phyloP scores from a whole-genome alignment of 176 grass and related monocot genomes.

The Tuctoria greenei region DNA sequence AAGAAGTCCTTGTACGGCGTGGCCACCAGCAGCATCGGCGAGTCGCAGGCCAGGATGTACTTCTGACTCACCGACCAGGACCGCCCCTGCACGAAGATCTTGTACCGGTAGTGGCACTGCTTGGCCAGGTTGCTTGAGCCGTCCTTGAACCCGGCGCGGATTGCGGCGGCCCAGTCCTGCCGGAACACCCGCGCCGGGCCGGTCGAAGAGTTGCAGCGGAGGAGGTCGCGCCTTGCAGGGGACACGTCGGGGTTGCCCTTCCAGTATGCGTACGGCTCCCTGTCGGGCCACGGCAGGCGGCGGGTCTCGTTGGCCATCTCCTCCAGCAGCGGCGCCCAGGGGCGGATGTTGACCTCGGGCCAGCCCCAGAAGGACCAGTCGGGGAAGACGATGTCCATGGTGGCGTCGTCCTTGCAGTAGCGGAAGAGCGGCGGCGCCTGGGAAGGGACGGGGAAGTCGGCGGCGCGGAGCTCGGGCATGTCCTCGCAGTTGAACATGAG shows the following conservation, averaged over 20 bases:
- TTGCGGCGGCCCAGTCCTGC: slow-evolving; percentile 59
- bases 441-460: neutral
- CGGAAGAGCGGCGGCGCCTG: slow-evolving; percentile 69
- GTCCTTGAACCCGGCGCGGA: slow-evolving; percentile 40
- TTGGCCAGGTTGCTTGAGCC: slow-evolving; percentile 56
- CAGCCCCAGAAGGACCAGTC: slow-evolving; percentile 99
- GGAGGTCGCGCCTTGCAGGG: slow-evolving; percentile 36
- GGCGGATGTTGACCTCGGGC: slow-evolving; percentile 67
- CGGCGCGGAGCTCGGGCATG: slow-evolving; percentile 38
- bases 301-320: slow-evolving; percentile 38
- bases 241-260: slow-evolving; percentile 56
- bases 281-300: slow-evolving; percentile 42
- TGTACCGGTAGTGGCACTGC: slow-evolving; percentile 76
- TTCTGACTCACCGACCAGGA: slow-evolving; percentile 90
- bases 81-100: slow-evolving; percentile 72
- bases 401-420: slow-evolving; percentile 73
- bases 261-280: slow-evolving; percentile 73
- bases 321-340: slow-evolving; percentile 63
- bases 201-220: slow-evolving; percentile 42
- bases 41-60: slow-evolving; percentile 88
- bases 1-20: slow-evolving; percentile 69
- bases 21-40: slow-evolving; percentile 52
- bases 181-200: slow-evolving; percentile 40
- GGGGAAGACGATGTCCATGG: slow-evolving; percentile 73
- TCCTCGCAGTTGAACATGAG: slow-evolving; percentile 83